Conservation (phyloP, 2,329 filamentous ascomycete genomes). For the Calonectria fujianensis region DNA sequence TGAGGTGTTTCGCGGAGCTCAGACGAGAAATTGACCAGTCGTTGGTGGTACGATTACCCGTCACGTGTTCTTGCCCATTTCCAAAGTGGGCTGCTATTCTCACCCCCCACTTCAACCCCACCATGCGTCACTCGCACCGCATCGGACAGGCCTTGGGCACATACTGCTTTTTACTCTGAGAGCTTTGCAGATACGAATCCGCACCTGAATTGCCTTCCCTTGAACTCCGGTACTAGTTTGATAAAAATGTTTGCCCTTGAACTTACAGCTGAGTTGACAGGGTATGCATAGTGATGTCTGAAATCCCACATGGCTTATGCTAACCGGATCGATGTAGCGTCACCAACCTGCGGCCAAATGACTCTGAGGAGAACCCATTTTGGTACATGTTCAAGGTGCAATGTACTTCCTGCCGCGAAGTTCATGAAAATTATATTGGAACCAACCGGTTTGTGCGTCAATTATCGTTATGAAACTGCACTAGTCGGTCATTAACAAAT, state of each 20-base stretch:
- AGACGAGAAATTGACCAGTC: slow-evolving; percentile 51
- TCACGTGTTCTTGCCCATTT: slow-evolving; percentile 48
- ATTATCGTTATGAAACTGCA: background rate
- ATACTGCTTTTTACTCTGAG: slow-evolving; percentile 41
- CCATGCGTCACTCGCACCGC: slow-evolving; percentile 43
- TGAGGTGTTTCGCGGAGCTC: slow-evolving; percentile 50
- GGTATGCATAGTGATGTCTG: slow-evolving; percentile 69
- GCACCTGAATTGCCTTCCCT: background rate
- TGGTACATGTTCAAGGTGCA: slow-evolving; percentile 99
- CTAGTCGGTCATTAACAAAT: slow-evolving; percentile 34
- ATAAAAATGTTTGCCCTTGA: slow-evolving; percentile 78
- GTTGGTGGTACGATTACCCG: slow-evolving; percentile 53
- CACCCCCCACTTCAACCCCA: slow-evolving; percentile 54
- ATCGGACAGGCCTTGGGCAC: slow-evolving; percentile 31
- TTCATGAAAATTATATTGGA: slow-evolving; percentile 88
- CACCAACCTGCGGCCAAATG: slow-evolving; percentile 89
- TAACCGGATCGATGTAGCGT: slow-evolving; percentile 75
- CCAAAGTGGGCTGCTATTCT: slow-evolving; percentile 45
- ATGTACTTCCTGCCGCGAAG: slow-evolving; percentile 97
- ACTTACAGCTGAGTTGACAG: slow-evolving; percentile 81
- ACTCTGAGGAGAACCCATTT: slow-evolving; percentile 88
- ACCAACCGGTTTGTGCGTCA: slow-evolving; percentile 89
- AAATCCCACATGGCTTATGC: slow-evolving; percentile 33
- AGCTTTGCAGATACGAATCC: slow-evolving; percentile 21
- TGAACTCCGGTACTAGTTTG: background rate